Evolutionary conservation across 2,329 filamentous ascomycete species (phyloP).

Genomic region (Fusarium sp.): DNA sequence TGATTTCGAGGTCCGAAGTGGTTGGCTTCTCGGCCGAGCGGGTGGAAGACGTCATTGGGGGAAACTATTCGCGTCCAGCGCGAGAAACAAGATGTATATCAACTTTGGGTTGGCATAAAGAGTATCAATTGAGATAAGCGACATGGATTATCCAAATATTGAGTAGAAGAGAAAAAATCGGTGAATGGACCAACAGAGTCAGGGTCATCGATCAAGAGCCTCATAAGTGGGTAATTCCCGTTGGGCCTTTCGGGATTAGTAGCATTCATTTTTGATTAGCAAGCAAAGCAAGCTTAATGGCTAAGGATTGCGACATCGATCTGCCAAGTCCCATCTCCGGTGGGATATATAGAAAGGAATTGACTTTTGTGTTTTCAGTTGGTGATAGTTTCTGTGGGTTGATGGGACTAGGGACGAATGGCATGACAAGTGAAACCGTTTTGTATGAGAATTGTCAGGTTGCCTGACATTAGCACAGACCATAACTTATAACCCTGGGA

Average conservation of each 20-base stretch:
- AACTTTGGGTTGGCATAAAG: background rate
- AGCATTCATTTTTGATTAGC: background rate
- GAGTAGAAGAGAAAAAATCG: background rate
- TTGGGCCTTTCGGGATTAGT: background rate
- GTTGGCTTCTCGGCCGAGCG: slow-evolving; percentile 2
- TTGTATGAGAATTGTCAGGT: background rate
- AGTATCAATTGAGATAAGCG: background rate
- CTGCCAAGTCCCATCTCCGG: background rate
- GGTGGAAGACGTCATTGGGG: slow-evolving; percentile 27
- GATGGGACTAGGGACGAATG: background rate
- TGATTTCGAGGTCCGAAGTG: background rate
- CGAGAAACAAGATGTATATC: background rate
- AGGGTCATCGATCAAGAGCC: slow-evolving; percentile 1
- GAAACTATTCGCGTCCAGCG: background rate
- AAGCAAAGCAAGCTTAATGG: background rate
- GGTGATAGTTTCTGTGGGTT: background rate
- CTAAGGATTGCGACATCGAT: background rate
- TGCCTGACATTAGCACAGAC: background rate
- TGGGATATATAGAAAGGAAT: background rate
- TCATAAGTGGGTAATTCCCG: slow-evolving; percentile 1
- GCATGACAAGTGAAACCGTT: background rate
- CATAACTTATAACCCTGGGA: background rate
- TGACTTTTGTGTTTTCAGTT: background rate
- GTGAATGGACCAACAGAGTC: background rate
- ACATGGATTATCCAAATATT: background rate